Evolutionary conservation across 495 filamentous ascomycete genomes (phyloP).

Genomic region (Aspergillus ostianus): DNA sequence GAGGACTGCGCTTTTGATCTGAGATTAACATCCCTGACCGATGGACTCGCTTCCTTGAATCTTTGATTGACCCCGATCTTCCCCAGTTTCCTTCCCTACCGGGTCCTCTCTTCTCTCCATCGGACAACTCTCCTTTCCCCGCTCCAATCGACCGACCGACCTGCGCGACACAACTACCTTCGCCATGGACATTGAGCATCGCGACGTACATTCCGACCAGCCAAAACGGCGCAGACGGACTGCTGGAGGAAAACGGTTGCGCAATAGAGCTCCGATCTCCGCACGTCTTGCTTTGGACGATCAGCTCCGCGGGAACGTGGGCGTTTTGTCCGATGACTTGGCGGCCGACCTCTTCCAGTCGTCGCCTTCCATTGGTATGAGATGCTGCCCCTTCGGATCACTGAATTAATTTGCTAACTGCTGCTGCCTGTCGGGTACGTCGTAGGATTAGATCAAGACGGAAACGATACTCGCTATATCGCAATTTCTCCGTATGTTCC

Average conservation of each 20-base stretch:
- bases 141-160: slow-evolving; percentile 17
- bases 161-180: not conserved
- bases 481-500: slow-evolving; percentile 83
- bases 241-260: slow-evolving; percentile 37
- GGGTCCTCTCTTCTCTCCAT: not conserved
- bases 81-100: not conserved
- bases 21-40: not conserved
- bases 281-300: slow-evolving; percentile 71
- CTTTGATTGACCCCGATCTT: slow-evolving; percentile 7
- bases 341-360: slow-evolving; percentile 77
- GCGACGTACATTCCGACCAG: slow-evolving; percentile 39
- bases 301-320: slow-evolving; percentile 83
- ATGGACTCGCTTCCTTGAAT: slow-evolving; percentile 9
- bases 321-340: slow-evolving; percentile 82
- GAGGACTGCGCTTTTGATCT: slow-evolving; percentile 3
- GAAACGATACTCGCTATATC: slow-evolving; percentile 55
- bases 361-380: slow-evolving; percentile 38
- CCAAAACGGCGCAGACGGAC: slow-evolving; percentile 40
- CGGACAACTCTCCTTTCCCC: slow-evolving; percentile 10
- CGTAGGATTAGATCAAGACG: slow-evolving; percentile 18
- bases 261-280: slow-evolving; percentile 57
- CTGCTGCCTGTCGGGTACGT: not conserved
- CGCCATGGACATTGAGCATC: slow-evolving; percentile 40
- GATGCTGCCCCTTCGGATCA: not conserved
- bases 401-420: slow-evolving; percentile 3